A percentile compares a stretch with the other conserved stretches of the same genome.
These are phyloP conservation scores for Phyllostachys edulis DNA, from an alignment of 176 grass and related monocot genomes.

Conservation along the genomic window DNA sequence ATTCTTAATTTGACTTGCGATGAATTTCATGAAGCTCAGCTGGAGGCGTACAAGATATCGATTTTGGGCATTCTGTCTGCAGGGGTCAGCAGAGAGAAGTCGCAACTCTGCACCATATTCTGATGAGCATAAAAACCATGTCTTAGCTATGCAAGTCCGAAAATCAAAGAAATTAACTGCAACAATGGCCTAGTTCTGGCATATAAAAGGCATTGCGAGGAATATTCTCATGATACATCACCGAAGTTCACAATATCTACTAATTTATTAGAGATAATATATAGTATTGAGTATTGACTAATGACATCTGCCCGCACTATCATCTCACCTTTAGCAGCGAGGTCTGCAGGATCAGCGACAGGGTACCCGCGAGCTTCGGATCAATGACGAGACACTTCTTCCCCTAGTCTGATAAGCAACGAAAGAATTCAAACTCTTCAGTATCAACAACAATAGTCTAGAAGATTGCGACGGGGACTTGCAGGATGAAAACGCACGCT, in stretches of 20 bases:
- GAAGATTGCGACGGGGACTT: background rate
- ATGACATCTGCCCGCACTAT: background rate
- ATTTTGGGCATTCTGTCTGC: conserved; percentile 76
- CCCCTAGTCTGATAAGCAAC: conserved; percentile 49
- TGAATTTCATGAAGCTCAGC: conserved; percentile 62
- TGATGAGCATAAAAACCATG: conserved; percentile 31
- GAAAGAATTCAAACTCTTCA: background rate
- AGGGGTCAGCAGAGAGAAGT: conserved; percentile 54
- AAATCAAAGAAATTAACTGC: background rate
- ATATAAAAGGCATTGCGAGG: background rate
- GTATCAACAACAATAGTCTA: background rate
- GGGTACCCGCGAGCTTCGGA: conserved; percentile 65
- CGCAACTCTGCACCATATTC: conserved; percentile 68
- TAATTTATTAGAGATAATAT: background rate
- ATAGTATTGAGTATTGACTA: background rate
- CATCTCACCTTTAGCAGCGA: conserved; percentile 63
- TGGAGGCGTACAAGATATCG: conserved; percentile 59
- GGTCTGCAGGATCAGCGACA: conserved; percentile 64
- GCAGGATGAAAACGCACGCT: conserved; percentile 46
- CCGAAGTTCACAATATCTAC: background rate
- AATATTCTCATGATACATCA: background rate
- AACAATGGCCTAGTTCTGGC: background rate
- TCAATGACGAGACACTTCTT: conserved; percentile 84
- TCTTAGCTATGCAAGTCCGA: conserved; percentile 23
- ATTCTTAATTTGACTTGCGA: conserved; percentile 58